Base-by-base conservation (phyloP, 371 early-diverging fungal species). In the Mucor saturninus region DNA sequence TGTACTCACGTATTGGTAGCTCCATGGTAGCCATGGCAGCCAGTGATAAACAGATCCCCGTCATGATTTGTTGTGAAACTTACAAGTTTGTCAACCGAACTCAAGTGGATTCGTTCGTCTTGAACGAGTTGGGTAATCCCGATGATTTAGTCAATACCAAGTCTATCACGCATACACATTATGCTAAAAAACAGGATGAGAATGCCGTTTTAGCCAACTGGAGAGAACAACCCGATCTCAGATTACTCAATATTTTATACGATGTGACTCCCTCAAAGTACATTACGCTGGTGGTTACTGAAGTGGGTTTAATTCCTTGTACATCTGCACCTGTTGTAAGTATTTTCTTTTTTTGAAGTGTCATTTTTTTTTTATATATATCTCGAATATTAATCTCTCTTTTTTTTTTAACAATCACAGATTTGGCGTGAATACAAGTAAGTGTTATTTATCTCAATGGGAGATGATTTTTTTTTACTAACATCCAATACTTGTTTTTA, bases 211-310 rank as follows among this genome's bases (percentile, higher is more conserved):
- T 92, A 45, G 72, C 76, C 40, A 80, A 80, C 43, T 91, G 91
- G 92, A 89, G 84, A 67, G 83, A 88, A 15, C 80, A 84, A 11
- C 75, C 82, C 13, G 77, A 89, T 61, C 73, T 98, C 59, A 89
- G 92, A 76, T 73, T 96, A 54, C 80, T 98, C 62, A 95, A 96
- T 62, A 71, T 96, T 14, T 73, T 92, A 62, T 95, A 96, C 74
- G 99, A 99, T 71, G 83, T 98, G 30, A 97, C 98, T 2, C 98
- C 99, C 29, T 87, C 95, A 39, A 88, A 92, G 71, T 96, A 91
- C 68, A 90, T 98, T 56, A 89, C 93, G 4, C 84, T 95, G 50
- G 92, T 98, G 31, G 86, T 96, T 13, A 95, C 97, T 28, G 99
- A 99, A 80, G 89, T 94, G 8, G 99, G 98, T 40, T 72, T 93